These are phyloP conservation scores for Hymenoscyphus linearis DNA, from an alignment of 2,329 filamentous ascomycete genomes.

Conservation along the genomic window DNA sequence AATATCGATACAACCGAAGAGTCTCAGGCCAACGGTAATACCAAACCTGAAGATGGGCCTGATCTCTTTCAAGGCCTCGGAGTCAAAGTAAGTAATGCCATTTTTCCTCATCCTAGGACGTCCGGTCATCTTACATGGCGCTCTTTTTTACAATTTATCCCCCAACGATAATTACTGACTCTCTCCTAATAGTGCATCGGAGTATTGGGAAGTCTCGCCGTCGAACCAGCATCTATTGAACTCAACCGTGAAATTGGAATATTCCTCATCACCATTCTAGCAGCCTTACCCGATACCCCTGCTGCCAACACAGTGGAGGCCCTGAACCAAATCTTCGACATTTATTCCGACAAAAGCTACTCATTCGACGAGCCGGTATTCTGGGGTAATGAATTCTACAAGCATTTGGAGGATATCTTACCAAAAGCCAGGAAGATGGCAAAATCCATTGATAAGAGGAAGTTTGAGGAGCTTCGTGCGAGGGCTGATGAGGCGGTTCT, in stretches of 20 bases:
- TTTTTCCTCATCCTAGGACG: too few species aligned
- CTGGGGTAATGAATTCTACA: slow-evolving; percentile 55
- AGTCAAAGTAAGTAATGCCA: slow-evolving; percentile 40
- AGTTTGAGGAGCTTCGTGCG: slow-evolving; percentile 48
- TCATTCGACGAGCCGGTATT: slow-evolving; percentile 58
- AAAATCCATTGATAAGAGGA: slow-evolving; percentile 57
- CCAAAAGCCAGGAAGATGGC: slow-evolving; percentile 51
- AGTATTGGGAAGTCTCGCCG: slow-evolving; percentile 58
- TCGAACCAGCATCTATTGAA: slow-evolving; percentile 46
- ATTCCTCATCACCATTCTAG: slow-evolving; percentile 54
- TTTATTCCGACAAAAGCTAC: slow-evolving; percentile 57
- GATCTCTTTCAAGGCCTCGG: slow-evolving; percentile 54
- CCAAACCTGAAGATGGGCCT: slow-evolving; percentile 22
- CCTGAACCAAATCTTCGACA: slow-evolving; percentile 61
- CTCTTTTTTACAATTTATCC: too few species aligned
- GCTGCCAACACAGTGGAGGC: slow-evolving; percentile 57
- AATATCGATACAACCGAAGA: slow-evolving; percentile 27
- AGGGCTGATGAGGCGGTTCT: slow-evolving; percentile 56
- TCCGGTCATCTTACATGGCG: too few species aligned
- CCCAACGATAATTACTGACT: too few species aligned
- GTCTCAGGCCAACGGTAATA: slow-evolving; percentile 15
- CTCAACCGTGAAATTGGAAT: slow-evolving; percentile 59
- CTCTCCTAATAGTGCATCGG: slow-evolving; percentile 49
- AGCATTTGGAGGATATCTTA: slow-evolving; percentile 49
- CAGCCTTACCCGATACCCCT: slow-evolving; percentile 46